Conservation (phyloP, 179 eudicot genomes). For the Nepenthes alata region DNA sequence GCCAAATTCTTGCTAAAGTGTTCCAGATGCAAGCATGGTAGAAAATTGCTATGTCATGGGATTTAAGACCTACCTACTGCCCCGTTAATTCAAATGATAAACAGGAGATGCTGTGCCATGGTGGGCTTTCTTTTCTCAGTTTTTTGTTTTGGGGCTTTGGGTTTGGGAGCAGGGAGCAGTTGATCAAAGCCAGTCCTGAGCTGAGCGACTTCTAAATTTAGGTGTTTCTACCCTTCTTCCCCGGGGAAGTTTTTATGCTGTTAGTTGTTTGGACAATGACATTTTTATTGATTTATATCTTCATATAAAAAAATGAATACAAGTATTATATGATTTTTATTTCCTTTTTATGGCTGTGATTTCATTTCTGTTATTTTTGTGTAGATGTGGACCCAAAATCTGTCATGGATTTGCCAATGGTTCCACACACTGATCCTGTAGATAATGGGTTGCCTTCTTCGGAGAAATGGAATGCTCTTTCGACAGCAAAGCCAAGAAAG, state of each 20-base stretch:
- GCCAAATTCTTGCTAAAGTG: not conserved
- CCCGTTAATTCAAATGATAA: too few species aligned
- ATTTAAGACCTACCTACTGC: too few species aligned
- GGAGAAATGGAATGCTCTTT: slow-evolving; percentile 40
- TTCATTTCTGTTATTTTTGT: slow-evolving; percentile 14
- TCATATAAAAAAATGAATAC: not conserved
- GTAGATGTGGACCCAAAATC: slow-evolving; percentile 57
- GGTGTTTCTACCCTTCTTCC: too few species aligned
- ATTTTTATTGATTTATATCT: not conserved
- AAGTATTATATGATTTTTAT: not conserved
- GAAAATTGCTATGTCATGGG: not conserved
- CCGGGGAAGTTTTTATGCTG: not conserved
- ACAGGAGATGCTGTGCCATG: not conserved
- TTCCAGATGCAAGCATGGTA: not conserved
- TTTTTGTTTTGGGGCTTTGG: not conserved
- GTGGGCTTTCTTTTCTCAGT: not conserved
- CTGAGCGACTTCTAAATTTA: too few species aligned
- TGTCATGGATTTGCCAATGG: slow-evolving; percentile 41
- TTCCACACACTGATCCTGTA: slow-evolving; percentile 34
- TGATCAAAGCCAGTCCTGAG: too few species aligned
- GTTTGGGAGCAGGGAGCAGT: not conserved
- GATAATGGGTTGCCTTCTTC: slow-evolving; percentile 39
- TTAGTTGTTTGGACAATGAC: not conserved
- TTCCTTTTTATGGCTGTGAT: not conserved
- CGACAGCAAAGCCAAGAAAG: slow-evolving; percentile 49